Percentiles rank a stretch among this genome's conserved stretches.
These are phyloP conservation scores for Sclerotinia spermophila DNA, from an alignment of 2,329 filamentous ascomycete genomes.

Conservation along the genomic window DNA sequence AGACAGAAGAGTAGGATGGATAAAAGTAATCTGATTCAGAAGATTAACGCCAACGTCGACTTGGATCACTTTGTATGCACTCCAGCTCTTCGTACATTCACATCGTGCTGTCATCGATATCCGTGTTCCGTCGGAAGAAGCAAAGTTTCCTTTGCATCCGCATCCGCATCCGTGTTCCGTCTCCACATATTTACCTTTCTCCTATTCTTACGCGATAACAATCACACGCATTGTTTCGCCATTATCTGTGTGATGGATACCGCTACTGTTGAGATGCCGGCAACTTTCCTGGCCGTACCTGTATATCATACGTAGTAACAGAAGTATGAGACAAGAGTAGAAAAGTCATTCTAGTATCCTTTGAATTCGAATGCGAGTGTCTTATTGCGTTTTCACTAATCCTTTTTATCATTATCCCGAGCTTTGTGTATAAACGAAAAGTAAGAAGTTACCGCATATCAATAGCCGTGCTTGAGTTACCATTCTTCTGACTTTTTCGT, in stretches of 20 bases:
- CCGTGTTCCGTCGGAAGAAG: conserved; percentile 13
- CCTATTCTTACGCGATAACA: conserved; percentile 14
- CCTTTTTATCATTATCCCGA: background rate
- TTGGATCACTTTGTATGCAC: conserved; percentile 14
- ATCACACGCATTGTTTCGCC: background rate
- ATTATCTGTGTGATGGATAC: background rate
- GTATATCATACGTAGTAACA: background rate
- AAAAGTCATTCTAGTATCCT: background rate
- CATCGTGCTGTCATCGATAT: background rate
- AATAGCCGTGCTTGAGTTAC: background rate
- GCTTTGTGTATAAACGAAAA: background rate
- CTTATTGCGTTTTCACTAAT: background rate
- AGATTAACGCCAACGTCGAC: background rate
- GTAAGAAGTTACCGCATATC: background rate
- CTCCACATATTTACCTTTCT: background rate
- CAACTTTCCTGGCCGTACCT: background rate
- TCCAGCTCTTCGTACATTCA: background rate
- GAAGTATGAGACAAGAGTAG: background rate
- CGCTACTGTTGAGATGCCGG: background rate
- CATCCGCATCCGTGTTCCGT: conserved; percentile 25
- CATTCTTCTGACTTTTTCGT: background rate
- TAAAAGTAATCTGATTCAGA: background rate
- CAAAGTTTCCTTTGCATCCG: conserved; percentile 12
- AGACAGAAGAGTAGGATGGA: background rate
- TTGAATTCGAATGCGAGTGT: background rate